Base-by-base conservation (phyloP, 169 alveolate genomes). In the Fabrea salina region DNA sequence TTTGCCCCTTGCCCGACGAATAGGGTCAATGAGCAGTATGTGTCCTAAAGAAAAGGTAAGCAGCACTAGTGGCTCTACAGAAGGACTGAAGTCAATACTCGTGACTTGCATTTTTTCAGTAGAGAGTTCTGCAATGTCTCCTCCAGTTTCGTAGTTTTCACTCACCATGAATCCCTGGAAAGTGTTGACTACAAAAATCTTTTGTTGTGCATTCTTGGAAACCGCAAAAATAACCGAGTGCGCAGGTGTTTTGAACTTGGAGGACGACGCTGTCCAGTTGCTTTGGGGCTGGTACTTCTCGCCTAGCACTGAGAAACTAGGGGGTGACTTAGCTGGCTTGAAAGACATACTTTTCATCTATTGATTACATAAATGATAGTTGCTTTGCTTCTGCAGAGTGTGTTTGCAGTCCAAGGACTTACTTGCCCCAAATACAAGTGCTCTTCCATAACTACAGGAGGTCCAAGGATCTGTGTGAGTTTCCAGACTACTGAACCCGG, bases 41-140 rank as follows among this genome's bases (percentile, higher is more conserved):
- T 64, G 75, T 4, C 75, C 75, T 19, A 33, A 22, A 22, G 50
- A 19, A 64, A 64, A 64, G 2, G 57, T 40, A 19, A 64, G 35
- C 3, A 39, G 47, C 57, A 35, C 75, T 40, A 32, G 33, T 40
- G 27, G 75, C 75, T 64, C 54, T 27, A 13, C 56, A n/a, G 33
- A 19, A 39, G 54, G 16, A 16, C 37, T 22, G 54, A 22, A 64
- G 30, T 64, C 75, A 25, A 64, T 35, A 40, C 54, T 19, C 30
- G 54, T 64, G 54, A 64, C 54, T 16, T 64, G 75, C 75, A 64
- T 37, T 32, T 64, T 64, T 32, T 64, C 75, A 64, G 75, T 64
- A 8, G 27, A 33, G n/a, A 64, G 75, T 37, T 64, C 75, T 37
- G 75, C 35, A 39, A 64, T 25, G 30, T 39, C 30, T 19, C 41